A percentile compares a stretch with the other conserved stretches of the same genome.
Conservation (phyloP, 2,329 filamentous ascomycete genomes). For the Stagonosporopsis tanaceti region DNA sequence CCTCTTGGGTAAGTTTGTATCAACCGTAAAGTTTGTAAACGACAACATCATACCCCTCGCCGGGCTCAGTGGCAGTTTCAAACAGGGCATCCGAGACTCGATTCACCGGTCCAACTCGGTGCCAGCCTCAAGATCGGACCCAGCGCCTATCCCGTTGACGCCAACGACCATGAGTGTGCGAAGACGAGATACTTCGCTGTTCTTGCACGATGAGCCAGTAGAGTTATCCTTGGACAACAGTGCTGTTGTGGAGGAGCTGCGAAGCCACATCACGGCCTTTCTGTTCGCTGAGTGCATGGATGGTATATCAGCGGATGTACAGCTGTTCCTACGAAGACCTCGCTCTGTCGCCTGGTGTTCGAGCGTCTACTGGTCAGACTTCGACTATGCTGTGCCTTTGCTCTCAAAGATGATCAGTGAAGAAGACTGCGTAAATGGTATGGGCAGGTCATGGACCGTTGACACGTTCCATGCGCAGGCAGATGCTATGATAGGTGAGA, state of each 20-base stretch:
- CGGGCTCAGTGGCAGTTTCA: conserved; percentile 29
- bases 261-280: conserved; percentile 31
- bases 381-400: conserved; percentile 35
- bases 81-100: conserved; percentile 25
- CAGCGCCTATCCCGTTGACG: conserved; percentile 25
- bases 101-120: conserved; percentile 12
- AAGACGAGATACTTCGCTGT: conserved; percentile 9
- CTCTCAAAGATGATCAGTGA: conserved; percentile 31
- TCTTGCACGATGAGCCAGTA: neutral
- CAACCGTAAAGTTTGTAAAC: conserved; percentile 31
- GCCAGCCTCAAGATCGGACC: neutral
- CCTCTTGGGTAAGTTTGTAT: conserved; percentile 35
- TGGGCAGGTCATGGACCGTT: conserved; percentile 28
- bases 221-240: conserved; percentile 27
- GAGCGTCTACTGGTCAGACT: conserved; percentile 33
- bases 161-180: conserved; percentile 5
- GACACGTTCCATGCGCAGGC: conserved; percentile 40
- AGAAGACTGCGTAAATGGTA: conserved; percentile 11
- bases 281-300: conserved; percentile 39
- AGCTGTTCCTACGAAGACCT: conserved; percentile 35
- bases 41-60: conserved; percentile 35
- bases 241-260: conserved; percentile 32
- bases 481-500: conserved; percentile 41
- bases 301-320: conserved; percentile 38
- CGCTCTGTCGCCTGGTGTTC: conserved; percentile 34